Percentiles rank a stretch among this genome's conserved stretches.
phyloP scores from a whole-genome alignment of 2,329 filamentous ascomycete species.

The Pyricularia grisea region DNA sequence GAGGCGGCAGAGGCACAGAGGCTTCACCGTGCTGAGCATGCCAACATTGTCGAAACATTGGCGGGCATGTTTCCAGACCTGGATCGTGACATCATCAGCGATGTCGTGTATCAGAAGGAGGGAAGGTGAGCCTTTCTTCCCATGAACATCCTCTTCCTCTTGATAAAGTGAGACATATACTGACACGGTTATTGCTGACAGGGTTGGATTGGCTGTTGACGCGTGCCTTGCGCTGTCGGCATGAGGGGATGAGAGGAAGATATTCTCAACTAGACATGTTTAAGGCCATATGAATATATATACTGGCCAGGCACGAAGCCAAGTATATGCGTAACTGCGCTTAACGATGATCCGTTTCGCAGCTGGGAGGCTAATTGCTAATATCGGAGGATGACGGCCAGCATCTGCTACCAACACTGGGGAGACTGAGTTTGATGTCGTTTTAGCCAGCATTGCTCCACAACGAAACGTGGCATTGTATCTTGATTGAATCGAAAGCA shows the following conservation, averaged over 20 bases:
- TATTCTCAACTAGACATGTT: background rate
- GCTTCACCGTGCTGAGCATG: constrained; percentile 75
- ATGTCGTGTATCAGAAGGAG: constrained; percentile 93
- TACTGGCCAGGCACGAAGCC: background rate
- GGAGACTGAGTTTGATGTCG: background rate
- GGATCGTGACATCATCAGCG: constrained; percentile 88
- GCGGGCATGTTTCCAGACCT: constrained; percentile 95
- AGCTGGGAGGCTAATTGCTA: background rate
- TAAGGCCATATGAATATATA: background rate
- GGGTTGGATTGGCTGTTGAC: constrained; percentile 77
- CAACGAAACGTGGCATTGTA: background rate
- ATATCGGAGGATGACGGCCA: background rate
- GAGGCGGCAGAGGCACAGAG: constrained; percentile 81
- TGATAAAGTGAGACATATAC: constrained; percentile 6
- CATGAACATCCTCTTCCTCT: background rate
- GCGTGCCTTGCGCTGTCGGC: constrained; percentile 66
- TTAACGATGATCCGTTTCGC: background rate
- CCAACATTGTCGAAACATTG: constrained; percentile 86
- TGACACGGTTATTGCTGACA: constrained; percentile 21
- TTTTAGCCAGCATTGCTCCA: background rate
- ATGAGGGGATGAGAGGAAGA: background rate
- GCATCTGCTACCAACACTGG: background rate
- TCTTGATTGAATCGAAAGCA: background rate
- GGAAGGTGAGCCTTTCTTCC: constrained; percentile 60
- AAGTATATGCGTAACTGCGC: background rate